These are phyloP conservation scores for Vaccinium myrtillus DNA, from an alignment of 148 eudicot genomes.

Conservation along the genomic window DNA sequence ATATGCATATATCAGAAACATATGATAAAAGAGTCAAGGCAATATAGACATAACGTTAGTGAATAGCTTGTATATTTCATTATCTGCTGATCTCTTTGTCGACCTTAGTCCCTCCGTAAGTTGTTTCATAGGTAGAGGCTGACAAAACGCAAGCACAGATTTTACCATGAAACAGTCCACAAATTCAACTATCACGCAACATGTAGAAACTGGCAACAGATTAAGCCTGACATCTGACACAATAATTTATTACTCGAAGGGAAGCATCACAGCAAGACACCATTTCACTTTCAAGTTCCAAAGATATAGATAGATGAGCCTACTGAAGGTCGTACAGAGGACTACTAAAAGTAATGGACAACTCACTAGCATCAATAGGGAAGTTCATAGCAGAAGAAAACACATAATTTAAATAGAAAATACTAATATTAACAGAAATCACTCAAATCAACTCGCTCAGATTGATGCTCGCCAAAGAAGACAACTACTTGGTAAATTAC, in stretches of 20 bases:
- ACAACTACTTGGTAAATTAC: too few species aligned
- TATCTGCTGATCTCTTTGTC: constrained; percentile 60
- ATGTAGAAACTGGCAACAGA: constrained; percentile 3
- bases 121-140: constrained; percentile 89
- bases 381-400: background rate
- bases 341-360: background rate
- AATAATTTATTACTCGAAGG: background rate
- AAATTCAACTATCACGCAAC: background rate
- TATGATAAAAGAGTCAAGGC: constrained; percentile 23
- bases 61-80: constrained; percentile 77
- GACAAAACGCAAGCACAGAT: constrained; percentile 22
- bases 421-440: too few species aligned
- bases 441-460: too few species aligned
- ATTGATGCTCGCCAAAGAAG: too few species aligned
- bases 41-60: constrained; percentile 61
- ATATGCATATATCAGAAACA: background rate
- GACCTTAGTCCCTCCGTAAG: constrained; percentile 82
- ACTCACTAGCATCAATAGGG: background rate
- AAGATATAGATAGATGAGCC: background rate
- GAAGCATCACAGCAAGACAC: background rate
- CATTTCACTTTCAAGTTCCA: background rate
- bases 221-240: background rate
- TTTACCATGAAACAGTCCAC: background rate
- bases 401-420: background rate
- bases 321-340: background rate